A percentile compares a stretch with the other conserved stretches of the same genome.
These are phyloP conservation scores for Alternaria metachromatica DNA, from an alignment of 2,329 filamentous ascomycete genomes.

Conservation along the genomic window DNA sequence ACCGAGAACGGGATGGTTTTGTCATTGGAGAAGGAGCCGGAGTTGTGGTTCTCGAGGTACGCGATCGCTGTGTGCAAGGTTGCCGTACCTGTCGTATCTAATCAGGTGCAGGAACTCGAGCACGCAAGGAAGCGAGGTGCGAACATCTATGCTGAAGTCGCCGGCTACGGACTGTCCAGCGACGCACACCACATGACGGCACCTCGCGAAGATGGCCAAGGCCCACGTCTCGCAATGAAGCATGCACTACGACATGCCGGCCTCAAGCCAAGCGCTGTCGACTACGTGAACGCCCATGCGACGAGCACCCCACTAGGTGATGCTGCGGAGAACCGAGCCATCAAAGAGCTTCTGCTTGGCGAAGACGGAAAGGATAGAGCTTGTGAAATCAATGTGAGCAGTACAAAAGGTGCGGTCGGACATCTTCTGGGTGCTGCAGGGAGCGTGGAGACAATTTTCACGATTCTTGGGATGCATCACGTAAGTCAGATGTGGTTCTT, in stretches of 20 bases:
- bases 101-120: slow-evolving; percentile 69
- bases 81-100: neutral
- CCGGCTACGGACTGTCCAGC: slow-evolving; percentile 86
- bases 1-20: slow-evolving; percentile 79
- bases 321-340: slow-evolving; percentile 83
- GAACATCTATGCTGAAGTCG: slow-evolving; percentile 84
- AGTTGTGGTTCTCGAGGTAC: slow-evolving; percentile 79
- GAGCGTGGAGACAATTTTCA: slow-evolving; percentile 87
- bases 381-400: slow-evolving; percentile 78
- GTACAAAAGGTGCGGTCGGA: slow-evolving; percentile 91
- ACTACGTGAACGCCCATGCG: slow-evolving; percentile 96
- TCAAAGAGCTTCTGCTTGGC: slow-evolving; percentile 77
- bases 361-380: slow-evolving; percentile 69
- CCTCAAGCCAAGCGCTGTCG: slow-evolving; percentile 72
- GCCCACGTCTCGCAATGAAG: slow-evolving; percentile 85
- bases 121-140: slow-evolving; percentile 83
- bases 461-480: slow-evolving; percentile 77
- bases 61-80: neutral
- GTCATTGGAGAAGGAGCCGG: slow-evolving; percentile 93
- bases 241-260: slow-evolving; percentile 76
- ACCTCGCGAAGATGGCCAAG: slow-evolving; percentile 80
- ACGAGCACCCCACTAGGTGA: slow-evolving; percentile 89
- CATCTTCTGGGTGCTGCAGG: slow-evolving; percentile 92
- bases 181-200: slow-evolving; percentile 96
- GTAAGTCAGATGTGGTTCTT: slow-evolving; percentile 60